A percentile compares a stretch with the other conserved stretches of the same genome.
phyloP scores from a whole-genome alignment of 2,329 filamentous ascomycete species.

The Neoscytalidium dimidiatum region DNA sequence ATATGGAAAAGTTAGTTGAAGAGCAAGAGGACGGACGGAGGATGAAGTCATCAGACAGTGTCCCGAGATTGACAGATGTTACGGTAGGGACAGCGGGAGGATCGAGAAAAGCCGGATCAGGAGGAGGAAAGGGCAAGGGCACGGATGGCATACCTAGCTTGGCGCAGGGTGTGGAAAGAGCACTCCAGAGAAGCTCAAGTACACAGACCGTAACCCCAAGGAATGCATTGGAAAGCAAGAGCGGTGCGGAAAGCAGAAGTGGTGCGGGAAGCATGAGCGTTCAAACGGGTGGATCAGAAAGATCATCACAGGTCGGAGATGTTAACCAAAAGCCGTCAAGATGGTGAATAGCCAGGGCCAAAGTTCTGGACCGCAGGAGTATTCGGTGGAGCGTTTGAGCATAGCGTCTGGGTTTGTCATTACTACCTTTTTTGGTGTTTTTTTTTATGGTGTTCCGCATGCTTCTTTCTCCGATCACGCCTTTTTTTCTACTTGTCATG shows the following conservation, averaged over 20 bases:
- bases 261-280: background rate
- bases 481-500: background rate
- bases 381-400: background rate
- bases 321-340: background rate
- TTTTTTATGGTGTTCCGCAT: too few species aligned
- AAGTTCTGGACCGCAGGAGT: background rate
- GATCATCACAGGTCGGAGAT: background rate
- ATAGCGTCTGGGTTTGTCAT: background rate
- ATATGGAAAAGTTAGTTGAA: slow-evolving; percentile 13
- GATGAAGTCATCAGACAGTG: background rate
- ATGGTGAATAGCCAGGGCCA: background rate
- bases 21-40: background rate
- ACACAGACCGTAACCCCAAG: background rate
- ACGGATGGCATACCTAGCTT: background rate
- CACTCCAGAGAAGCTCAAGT: slow-evolving; percentile 6
- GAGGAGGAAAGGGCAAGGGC: background rate
- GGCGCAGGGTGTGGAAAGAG: background rate
- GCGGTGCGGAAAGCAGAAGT: too few species aligned
- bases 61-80: background rate
- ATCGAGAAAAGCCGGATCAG: background rate
- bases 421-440: background rate
- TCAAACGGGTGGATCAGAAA: background rate
- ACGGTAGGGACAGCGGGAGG: background rate
- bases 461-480: background rate
- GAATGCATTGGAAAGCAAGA: too few species aligned